Percentiles rank a stretch among this genome's conserved stretches.
Evolutionary conservation across 1,284 basidiomycete species (phyloP).

Genomic region (Boletus semigastroideus): DNA sequence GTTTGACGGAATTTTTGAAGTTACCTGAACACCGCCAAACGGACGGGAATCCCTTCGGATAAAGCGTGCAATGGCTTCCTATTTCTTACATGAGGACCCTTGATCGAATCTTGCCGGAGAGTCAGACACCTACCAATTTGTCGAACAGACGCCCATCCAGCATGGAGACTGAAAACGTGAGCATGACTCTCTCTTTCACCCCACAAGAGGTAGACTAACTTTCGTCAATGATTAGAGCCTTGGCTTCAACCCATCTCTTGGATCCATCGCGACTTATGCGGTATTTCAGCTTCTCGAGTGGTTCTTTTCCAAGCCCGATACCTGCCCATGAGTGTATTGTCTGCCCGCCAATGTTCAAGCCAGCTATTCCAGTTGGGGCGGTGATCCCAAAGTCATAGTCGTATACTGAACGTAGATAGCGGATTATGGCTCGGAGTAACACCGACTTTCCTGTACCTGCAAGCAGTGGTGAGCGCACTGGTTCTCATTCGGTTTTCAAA

Average conservation of each 20-base stretch:
- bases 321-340: constrained; percentile 80
- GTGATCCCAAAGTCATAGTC: constrained; percentile 66
- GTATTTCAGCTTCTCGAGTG: constrained; percentile 44
- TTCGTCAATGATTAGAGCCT: constrained; percentile 71
- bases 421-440: constrained; percentile 71
- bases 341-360: constrained; percentile 75
- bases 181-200: neutral
- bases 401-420: constrained; percentile 40
- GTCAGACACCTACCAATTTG: constrained; percentile 50
- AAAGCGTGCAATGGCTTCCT: constrained; percentile 45
- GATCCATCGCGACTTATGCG: constrained; percentile 45
- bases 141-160: constrained; percentile 61
- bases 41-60: constrained; percentile 50
- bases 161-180: constrained; percentile 50
- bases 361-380: constrained; percentile 80
- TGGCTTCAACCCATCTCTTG: constrained; percentile 51
- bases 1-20: neutral
- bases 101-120: neutral
- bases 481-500: neutral
- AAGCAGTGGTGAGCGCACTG: constrained; percentile 11
- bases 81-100: neutral
- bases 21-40: constrained; percentile 75
- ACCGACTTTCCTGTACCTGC: constrained; percentile 82
- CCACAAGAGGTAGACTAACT: constrained; percentile 38
- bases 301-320: constrained; percentile 64